Evolutionary conservation across 768 basidiomycete species (phyloP).

Genomic region (Fistulinella prunicolor): DNA sequence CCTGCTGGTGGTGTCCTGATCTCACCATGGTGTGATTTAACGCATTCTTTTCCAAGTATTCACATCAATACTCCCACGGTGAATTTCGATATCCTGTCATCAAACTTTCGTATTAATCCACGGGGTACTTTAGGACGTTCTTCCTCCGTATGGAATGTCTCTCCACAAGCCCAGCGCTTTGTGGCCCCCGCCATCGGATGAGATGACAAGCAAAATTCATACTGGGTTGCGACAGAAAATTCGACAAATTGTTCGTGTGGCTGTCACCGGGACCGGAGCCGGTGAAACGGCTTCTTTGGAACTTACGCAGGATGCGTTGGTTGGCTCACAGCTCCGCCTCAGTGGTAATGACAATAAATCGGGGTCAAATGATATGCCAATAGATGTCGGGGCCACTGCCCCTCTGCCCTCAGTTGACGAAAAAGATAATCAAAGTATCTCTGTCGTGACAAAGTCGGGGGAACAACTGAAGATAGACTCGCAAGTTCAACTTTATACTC

Average conservation of each 20-base stretch:
- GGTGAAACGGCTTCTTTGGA: constrained; percentile 1
- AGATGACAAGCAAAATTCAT: constrained; percentile 55
- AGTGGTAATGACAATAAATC: constrained; percentile 6
- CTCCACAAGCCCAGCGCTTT: constrained; percentile 74
- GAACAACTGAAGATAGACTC: constrained; percentile 52
- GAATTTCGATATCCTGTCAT: constrained; percentile 17
- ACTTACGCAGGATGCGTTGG: constrained; percentile 4
- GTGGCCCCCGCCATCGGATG: constrained; percentile 76
- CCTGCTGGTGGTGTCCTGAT: constrained; percentile 89
- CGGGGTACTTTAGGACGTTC: constrained; percentile 57
- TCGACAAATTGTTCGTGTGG: constrained; percentile 48
- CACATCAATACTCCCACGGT: constrained; percentile 83
- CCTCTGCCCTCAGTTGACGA: constrained; percentile 39
- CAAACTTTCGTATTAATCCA: neutral
- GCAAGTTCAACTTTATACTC: constrained; percentile 86
- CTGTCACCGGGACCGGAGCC: constrained; percentile 19
- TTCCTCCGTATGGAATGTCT: constrained; percentile 72
- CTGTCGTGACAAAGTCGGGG: constrained; percentile 44
- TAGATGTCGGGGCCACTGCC: constrained; percentile 50
- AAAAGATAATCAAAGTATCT: constrained; percentile 43
- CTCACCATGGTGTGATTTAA: constrained; percentile 93
- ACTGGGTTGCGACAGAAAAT: constrained; percentile 58
- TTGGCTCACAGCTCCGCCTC: constrained; percentile 8
- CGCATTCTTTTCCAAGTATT: constrained; percentile 91
- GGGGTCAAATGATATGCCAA: constrained; percentile 31